phyloP scores from a whole-genome alignment of 1,139 yeast genomes.

The Pichia sp. region DNA sequence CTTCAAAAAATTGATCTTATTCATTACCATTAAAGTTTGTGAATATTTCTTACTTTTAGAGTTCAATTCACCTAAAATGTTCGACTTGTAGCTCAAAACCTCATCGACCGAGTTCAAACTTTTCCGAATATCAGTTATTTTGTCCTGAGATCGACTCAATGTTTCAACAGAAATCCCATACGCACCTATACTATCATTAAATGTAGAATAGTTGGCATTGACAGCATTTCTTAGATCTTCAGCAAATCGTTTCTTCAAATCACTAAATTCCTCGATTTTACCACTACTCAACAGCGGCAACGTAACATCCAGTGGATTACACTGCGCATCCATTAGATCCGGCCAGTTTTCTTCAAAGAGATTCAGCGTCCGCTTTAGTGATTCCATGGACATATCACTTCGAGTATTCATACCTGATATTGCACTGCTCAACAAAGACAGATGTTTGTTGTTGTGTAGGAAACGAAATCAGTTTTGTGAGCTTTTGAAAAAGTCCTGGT shows the following conservation, averaged over 20 bases:
- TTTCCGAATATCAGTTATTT: constrained; percentile 41
- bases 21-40: constrained; percentile 64
- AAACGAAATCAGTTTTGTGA: too few species aligned
- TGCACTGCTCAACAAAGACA: too few species aligned
- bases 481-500: too few species aligned
- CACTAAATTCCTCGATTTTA: constrained; percentile 48
- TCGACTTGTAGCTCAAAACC: constrained; percentile 28
- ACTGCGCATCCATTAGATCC: constrained; percentile 30
- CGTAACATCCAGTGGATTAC: constrained; percentile 82
- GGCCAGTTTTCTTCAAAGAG: constrained; percentile 21
- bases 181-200: constrained; percentile 75
- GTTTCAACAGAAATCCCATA: constrained; percentile 55
- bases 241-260: constrained; percentile 46
- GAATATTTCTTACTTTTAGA: constrained; percentile 53
- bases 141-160: constrained; percentile 49
- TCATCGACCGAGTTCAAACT: constrained; percentile 34
- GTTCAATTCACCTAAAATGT: constrained; percentile 55
- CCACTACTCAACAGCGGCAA: constrained; percentile 73
- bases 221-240: constrained; percentile 61
- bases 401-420: too few species aligned
- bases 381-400: too few species aligned
- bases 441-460: too few species aligned
- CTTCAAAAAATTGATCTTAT: constrained; percentile 57
- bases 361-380: too few species aligned
- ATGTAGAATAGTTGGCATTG: constrained; percentile 75